A percentile compares a stretch with the other conserved stretches of the same genome.
phyloP scores from a whole-genome alignment of 2,329 filamentous ascomycete genomes.

The Bipolaris victoriae region DNA sequence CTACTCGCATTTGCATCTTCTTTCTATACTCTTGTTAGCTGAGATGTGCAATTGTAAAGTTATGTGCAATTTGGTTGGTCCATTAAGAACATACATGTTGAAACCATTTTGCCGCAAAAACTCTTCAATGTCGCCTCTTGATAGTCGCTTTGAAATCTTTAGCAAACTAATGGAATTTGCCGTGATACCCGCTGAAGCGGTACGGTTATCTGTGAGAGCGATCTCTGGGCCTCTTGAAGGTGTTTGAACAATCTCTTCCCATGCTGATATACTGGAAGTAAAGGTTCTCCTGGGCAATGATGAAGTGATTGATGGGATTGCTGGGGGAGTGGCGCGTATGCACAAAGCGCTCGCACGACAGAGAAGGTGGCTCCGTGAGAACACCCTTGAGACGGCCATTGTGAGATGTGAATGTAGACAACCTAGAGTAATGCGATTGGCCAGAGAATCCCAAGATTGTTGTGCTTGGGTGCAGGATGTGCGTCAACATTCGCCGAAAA shows the following conservation, averaged over 20 bases:
- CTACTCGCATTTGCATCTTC: slow-evolving; percentile 22
- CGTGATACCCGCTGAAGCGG: background rate
- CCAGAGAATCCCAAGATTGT: background rate
- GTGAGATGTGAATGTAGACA: background rate
- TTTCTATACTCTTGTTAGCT: slow-evolving; percentile 18
- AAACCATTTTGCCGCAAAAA: slow-evolving; percentile 23
- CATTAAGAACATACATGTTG: slow-evolving; percentile 25
- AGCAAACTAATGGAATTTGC: slow-evolving; percentile 21
- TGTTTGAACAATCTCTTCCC: slow-evolving; percentile 13
- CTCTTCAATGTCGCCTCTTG: slow-evolving; percentile 19
- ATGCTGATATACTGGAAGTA: slow-evolving; percentile 12
- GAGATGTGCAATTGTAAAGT: slow-evolving; percentile 3
- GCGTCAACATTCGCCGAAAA: slow-evolving; percentile 1
- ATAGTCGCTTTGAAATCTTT: slow-evolving; percentile 13
- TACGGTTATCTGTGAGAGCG: slow-evolving; percentile 6
- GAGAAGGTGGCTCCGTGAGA: slow-evolving; percentile 17
- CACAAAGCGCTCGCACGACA: slow-evolving; percentile 19
- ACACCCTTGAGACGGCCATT: slow-evolving; percentile 26
- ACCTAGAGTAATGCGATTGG: background rate
- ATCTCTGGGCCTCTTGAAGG: slow-evolving; percentile 15
- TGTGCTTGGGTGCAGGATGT: background rate
- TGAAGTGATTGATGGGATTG: slow-evolving; percentile 16
- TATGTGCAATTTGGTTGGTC: background rate
- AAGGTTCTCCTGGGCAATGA: slow-evolving; percentile 20
- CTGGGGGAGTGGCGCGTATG: slow-evolving; percentile 16